Base-by-base conservation (phyloP, 345 rosid genomes). In the Excoecaria cochinchinensis region DNA sequence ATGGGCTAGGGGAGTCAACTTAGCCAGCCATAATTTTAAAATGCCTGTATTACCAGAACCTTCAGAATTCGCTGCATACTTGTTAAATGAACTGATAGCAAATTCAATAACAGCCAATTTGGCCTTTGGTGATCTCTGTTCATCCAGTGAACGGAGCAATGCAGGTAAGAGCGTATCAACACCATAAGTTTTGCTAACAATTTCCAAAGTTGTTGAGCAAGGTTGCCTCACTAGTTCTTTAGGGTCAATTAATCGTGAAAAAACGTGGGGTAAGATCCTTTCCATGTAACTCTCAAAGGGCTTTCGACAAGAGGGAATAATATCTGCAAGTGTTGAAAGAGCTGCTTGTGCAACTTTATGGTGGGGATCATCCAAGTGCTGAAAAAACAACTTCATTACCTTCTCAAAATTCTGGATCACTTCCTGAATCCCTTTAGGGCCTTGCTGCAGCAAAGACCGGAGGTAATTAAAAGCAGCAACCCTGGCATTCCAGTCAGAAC, bases 291-390 rank as follows among this genome's bases (percentile, higher is more conserved):
- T 89, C 85, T 95, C 99, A 79, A 95, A 95, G 17, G 97, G 95
- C 90, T 89, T 95, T 81, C 99, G 90, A 85, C 99, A 95, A 73
- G 97, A 78, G 59, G 98, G 95, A 80, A 95, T 90, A 74, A 95
- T 87, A 82, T 93, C 98, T 25, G 98, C 97, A 17, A 95, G 97
- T 31, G 98, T 89, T 47, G 98, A 90, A 65, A 95, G 89, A 81
- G 99, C 98, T 81, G 99, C 99, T 85, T 95, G 99, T 31, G 99
- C 99, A 69, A 93, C 99, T 84, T 95, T 95, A 86, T 93, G 99
- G 84, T 95, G 99, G 58, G 99, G 99, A 85, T 95, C 99, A 85
- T 95, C 97, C 83, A 95, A 84, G 79, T 95, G 98, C 86, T 90
- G 96, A 83, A 95, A 93, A 83, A 93, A 95, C 60, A 95, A 87